Evolutionary conservation across 2,329 filamentous ascomycete genomes (phyloP), one percentile per base, ranked within the genome.

Genomic region (Helminthosporium solani): DNA sequence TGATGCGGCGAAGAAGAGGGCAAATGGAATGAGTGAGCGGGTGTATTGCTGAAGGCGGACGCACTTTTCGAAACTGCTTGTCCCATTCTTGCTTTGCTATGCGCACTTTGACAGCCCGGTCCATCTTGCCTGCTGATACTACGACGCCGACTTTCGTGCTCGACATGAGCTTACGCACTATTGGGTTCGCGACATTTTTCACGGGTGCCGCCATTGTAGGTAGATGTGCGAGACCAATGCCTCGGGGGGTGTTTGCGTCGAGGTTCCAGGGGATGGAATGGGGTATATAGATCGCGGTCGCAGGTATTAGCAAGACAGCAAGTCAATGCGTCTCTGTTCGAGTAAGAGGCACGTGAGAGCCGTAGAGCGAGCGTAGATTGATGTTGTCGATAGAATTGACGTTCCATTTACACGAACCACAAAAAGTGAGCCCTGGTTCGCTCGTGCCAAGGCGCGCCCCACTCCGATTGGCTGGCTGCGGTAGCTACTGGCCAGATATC

Each of bases 51-150:
- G n/a, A 19, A 41, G 33, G 28, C n/a, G 19, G 20, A 58, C 63
- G 43, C 67, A 88, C 87, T 78, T 92, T 92, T 66, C 84, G 78
- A 44, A 92, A 80, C 52, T 79, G 77, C 48, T 78, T 79, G 66
- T 91, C 87, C 85, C 86, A 92, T 65, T 82, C 79, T 64, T 84
- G 81, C 12, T 78, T 80, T 41, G 86, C 84, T 12, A 91, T 78
- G 55, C 84, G 81, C 52, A 91, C 88, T 71, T 88, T 90, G 46
- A 90, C 86, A 2, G 87, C 90, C 71, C 85, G 88, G 48, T 83
- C 73, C 85, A 90, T 90, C 48, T 85, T 78, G 16, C 88, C 88
- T 6, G 87, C 83, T 33, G 87, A 89, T 40, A 91, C 81, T 19
- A 92, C 88, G 33, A 92, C 82, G 52, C 86, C 87, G 2, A 64